Base-by-base conservation (phyloP, 331 rosid genomes). In the Acacia concinna region DNA sequence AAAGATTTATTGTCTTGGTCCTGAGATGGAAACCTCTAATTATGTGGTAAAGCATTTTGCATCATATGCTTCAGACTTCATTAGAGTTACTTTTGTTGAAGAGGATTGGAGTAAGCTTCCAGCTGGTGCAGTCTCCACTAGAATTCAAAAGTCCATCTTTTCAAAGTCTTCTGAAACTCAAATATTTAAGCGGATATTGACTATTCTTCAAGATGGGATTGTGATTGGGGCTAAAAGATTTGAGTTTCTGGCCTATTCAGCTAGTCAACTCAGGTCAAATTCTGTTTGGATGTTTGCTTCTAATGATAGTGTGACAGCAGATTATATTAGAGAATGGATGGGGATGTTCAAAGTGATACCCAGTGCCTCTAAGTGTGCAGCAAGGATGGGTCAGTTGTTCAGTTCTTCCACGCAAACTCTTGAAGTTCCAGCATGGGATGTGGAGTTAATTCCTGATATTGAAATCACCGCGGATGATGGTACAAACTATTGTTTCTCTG, bases 261-360 rank as follows among this genome's bases (percentile, higher is more conserved):
- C 97, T n/a, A 95, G 98, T 90, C 98, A 95, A 73, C 93, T 95
- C 64, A 91, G 97, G 32, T 91, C 96, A 51, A 95, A 83, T 77
- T 86, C 97, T 44, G 96, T 93, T 78, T 95, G 97, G 98, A 87
- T 95, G 91, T 95, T 95, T 90, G 97, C 98, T 86, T 95, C 97
- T 23, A 95, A 87, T 83, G 92, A 92, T 68, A 70, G 73, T 72
- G 80, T 95, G 74, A 91, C 84, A 81, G 96, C 98, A 14, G 91
- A 84, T 78, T 91, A 91, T 81, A 91, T 95, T 46, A 86, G 97
- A 82, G 88, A 92, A 78, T 95, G 98, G 98, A 95, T 95, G 98
- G 98, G 98, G 77, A 86, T 91, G 85, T 92, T 95, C 85, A 89
- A 74, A 37, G 88, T 86, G 82, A 95, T 95, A 77, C 94, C 91